Evolutionary conservation across 1,284 basidiomycete species (phyloP).

Genomic region (Tremellales sp.): DNA sequence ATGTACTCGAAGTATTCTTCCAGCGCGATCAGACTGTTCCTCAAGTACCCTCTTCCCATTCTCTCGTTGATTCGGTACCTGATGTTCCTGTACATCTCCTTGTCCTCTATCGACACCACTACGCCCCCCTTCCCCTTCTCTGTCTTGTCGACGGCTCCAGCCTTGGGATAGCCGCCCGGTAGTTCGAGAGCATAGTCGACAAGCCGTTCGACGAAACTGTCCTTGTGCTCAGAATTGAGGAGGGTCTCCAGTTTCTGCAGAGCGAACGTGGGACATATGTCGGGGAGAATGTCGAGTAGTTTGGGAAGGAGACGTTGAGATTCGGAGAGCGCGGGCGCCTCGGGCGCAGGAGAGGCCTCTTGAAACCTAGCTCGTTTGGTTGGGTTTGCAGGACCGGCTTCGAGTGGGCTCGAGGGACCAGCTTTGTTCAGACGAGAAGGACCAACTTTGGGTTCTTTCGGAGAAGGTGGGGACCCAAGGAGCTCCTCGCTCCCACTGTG

Average conservation of each 20-base stretch:
- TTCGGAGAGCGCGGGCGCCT: constrained; percentile 5
- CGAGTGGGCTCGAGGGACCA: background rate
- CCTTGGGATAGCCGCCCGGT: constrained; percentile 31
- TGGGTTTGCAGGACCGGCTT: background rate
- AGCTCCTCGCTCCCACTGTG: constrained; percentile 1
- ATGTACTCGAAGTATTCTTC: constrained; percentile 25
- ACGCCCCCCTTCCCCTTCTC: constrained; percentile 10
- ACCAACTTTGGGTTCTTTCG: constrained; percentile 3
- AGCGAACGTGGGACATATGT: constrained; percentile 30
- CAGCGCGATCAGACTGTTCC: constrained; percentile 15
- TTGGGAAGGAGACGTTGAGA: constrained; percentile 23
- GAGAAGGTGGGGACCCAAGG: constrained; percentile 1
- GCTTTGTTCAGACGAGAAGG: constrained; percentile 6
- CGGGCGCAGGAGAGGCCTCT: background rate
- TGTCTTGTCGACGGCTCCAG: constrained; percentile 1
- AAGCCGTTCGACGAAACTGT: constrained; percentile 11
- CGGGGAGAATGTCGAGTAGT: constrained; percentile 41
- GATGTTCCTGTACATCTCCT: constrained; percentile 18
- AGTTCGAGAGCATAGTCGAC: constrained; percentile 30
- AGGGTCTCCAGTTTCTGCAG: constrained; percentile 8
- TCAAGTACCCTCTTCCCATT: constrained; percentile 18
- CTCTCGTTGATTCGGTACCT: constrained; percentile 14
- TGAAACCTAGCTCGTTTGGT: background rate
- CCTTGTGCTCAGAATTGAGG: constrained; percentile 5
- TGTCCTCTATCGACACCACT: constrained; percentile 6